Evolutionary conservation across 306 rosid species (phyloP).

Genomic region (Trifolium subterraneum): DNA sequence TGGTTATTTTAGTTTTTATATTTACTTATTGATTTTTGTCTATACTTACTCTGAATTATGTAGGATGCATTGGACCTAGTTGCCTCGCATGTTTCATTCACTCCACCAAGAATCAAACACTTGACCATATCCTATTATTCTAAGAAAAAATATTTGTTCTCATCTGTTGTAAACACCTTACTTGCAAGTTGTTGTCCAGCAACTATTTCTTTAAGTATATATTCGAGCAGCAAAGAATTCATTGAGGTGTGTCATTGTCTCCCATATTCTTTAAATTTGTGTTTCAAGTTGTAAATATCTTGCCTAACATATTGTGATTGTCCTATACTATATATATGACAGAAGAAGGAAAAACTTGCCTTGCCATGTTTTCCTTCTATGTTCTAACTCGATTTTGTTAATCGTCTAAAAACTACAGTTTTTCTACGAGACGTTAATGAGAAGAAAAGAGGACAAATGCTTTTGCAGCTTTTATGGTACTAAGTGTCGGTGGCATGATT

Average conservation of each 20-base stretch:
- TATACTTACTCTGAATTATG: neutral
- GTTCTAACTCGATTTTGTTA: no score
- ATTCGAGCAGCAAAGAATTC: neutral
- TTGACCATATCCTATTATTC: neutral
- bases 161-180: constrained; percentile 15
- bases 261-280: neutral
- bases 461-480: no score
- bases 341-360: no score
- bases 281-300: neutral
- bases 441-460: no score
- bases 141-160: neutral
- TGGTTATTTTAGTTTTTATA: neutral
- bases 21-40: neutral
- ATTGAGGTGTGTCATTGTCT: constrained; percentile 33
- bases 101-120: constrained; percentile 34
- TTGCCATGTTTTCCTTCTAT: no score
- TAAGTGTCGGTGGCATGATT: constrained; percentile 42
- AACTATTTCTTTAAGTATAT: constrained; percentile 19
- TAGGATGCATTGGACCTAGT: constrained; percentile 10
- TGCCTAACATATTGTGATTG: no score
- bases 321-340: no score
- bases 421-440: no score
- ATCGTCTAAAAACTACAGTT: no score
- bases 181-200: constrained; percentile 32
- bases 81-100: constrained; percentile 19